Conservation (phyloP, 129 eudicot genomes). For the Centaurea solstitialis region DNA sequence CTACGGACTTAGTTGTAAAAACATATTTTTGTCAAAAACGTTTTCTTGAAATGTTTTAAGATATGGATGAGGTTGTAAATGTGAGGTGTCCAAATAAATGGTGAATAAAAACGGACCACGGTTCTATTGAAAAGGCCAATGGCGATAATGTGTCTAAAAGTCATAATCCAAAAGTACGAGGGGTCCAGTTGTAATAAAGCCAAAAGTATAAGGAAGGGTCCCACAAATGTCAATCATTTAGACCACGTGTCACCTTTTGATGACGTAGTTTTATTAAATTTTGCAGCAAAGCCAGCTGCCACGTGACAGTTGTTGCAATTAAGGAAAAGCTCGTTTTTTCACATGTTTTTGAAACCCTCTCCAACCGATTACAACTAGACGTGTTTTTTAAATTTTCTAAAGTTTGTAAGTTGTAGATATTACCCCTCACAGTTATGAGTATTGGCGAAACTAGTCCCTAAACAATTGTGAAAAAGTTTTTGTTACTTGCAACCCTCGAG, state of each 20-base stretch:
- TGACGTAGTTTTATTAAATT: conserved; percentile 8
- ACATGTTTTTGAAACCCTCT: conserved; percentile 26
- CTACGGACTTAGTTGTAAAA: too few species aligned
- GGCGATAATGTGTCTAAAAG: neutral
- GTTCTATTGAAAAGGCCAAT: neutral
- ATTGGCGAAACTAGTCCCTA: neutral
- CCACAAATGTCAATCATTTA: conserved; percentile 9
- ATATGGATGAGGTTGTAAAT: neutral
- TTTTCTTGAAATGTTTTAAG: too few species aligned
- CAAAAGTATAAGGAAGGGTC: conserved; percentile 10
- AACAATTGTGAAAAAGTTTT: neutral
- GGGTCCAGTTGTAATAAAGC: neutral
- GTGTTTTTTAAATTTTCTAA: neutral
- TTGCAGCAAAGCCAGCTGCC: conserved; percentile 19
- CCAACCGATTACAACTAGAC: conserved; percentile 10
- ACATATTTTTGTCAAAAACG: too few species aligned
- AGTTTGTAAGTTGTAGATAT: neutral
- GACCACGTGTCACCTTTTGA: conserved; percentile 24
- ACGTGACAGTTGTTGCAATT: conserved; percentile 30
- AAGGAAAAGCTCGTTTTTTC: conserved; percentile 27
- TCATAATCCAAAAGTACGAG: conserved; percentile 11
- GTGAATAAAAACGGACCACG: too few species aligned
- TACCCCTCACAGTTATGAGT: neutral
- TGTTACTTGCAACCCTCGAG: neutral
- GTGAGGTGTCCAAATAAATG: neutral